Percentiles rank a stretch among this genome's conserved stretches.
Conservation (phyloP, 2,329 filamentous ascomycete genomes). For the Venturia oleaginea region DNA sequence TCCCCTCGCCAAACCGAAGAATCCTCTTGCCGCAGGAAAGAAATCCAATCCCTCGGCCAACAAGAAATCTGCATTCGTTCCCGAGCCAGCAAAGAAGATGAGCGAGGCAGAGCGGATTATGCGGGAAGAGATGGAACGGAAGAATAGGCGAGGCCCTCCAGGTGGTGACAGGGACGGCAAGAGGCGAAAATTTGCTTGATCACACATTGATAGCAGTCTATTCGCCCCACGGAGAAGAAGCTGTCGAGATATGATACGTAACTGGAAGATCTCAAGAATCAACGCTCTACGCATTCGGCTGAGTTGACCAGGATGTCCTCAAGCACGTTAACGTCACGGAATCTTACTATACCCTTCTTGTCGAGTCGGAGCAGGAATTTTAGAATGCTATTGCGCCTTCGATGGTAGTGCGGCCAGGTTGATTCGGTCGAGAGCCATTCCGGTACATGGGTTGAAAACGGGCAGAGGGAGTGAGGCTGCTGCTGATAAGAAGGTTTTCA, state of each 20-base stretch:
- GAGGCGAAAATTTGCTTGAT: constrained; percentile 2
- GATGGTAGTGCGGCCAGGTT: background rate
- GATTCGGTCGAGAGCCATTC: background rate
- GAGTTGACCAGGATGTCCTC: background rate
- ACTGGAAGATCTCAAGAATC: background rate
- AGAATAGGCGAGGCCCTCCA: constrained; percentile 18
- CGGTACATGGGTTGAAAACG: background rate
- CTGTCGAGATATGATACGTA: background rate
- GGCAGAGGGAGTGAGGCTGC: background rate
- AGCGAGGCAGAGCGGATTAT: constrained; percentile 83
- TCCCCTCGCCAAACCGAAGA: constrained; percentile 54
- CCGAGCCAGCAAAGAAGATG: constrained; percentile 67
- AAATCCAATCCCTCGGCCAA: constrained; percentile 63
- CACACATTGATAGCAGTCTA: background rate
- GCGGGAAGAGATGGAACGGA: constrained; percentile 49
- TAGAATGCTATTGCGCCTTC: background rate
- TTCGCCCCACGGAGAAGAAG: background rate
- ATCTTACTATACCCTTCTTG: background rate
- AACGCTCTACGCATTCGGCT: background rate
- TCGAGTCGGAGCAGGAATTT: background rate
- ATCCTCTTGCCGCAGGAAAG: constrained; percentile 55
- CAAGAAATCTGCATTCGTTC: constrained; percentile 50
- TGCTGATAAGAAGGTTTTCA: background rate
- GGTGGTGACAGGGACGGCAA: constrained; percentile 1
- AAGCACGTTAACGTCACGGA: background rate